phyloP scores from a whole-genome alignment of 805 yeast species.

The Kregervanrija fluxuum region DNA sequence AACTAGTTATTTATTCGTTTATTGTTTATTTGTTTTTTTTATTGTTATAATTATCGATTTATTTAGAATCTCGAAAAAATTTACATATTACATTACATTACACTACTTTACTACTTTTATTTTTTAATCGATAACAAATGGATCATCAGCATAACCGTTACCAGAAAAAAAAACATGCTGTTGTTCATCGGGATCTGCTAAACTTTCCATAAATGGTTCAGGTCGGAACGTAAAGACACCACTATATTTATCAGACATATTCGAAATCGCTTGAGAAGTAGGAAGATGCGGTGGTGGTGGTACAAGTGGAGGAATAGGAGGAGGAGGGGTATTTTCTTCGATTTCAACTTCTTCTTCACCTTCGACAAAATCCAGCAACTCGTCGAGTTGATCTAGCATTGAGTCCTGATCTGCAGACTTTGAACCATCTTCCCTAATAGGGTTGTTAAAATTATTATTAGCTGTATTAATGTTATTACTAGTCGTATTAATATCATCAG shows the following conservation, averaged over 20 bases:
- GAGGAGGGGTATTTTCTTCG: background rate
- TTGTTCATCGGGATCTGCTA: background rate
- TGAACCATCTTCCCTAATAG: background rate
- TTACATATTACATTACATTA: no score
- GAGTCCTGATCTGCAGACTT: constrained; percentile 1
- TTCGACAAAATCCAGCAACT: constrained; percentile 1
- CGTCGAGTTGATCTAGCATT: constrained; percentile 9
- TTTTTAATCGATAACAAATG: constrained; percentile 23
- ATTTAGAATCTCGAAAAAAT: no score
- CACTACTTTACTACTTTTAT: no score
- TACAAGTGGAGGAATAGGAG: background rate
- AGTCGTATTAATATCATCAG: background rate
- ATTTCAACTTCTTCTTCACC: background rate
- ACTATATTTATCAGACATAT: background rate
- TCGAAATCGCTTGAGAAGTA: background rate
- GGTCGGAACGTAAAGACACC: constrained; percentile 8
- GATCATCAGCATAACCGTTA: constrained; percentile 27
- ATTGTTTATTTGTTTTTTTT: no score
- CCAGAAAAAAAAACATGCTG: constrained; percentile 25
- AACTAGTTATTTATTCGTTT: no score
- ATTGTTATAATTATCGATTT: no score
- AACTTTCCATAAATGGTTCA: background rate
- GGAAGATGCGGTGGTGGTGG: background rate
- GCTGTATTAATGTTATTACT: background rate
- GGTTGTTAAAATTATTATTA: background rate